Percentiles rank a stretch among this genome's conserved stretches.
Evolutionary conservation across 2,329 filamentous ascomycete genomes (phyloP).

Genomic region (Fusarium abutilonis): DNA sequence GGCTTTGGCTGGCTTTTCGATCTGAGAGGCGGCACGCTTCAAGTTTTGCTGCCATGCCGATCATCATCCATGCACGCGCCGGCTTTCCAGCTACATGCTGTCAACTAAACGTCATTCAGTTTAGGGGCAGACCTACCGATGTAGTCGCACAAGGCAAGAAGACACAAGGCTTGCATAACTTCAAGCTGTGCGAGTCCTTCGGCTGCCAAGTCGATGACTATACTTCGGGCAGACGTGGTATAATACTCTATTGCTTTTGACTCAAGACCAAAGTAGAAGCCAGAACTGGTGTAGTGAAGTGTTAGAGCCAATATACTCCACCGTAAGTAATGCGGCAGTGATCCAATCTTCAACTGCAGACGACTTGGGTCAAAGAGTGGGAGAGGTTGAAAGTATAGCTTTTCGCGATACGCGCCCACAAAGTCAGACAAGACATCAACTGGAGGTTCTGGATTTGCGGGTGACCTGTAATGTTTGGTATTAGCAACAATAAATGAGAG

Average conservation of each 20-base stretch:
- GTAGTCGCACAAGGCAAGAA: conserved; percentile 37
- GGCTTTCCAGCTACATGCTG: conserved; percentile 20
- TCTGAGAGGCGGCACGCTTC: conserved; percentile 27
- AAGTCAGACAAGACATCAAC: conserved; percentile 17
- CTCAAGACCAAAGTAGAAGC: conserved; percentile 31
- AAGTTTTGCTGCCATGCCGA: conserved; percentile 34
- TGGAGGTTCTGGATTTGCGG: conserved; percentile 28
- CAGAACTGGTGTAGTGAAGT: conserved; percentile 18
- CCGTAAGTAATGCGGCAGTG: conserved; percentile 34
- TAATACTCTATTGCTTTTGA: conserved; percentile 40
- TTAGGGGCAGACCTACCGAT: conserved; percentile 5
- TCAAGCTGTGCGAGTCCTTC: conserved; percentile 27
- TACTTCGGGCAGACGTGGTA: conserved; percentile 22
- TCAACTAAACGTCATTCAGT: fast-evolving
- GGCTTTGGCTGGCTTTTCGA: background rate
- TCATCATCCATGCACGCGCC: conserved; percentile 41
- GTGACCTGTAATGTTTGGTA: conserved; percentile 4
- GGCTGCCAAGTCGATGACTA: conserved; percentile 30
- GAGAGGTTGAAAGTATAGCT: conserved; percentile 34
- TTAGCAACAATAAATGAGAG: background rate
- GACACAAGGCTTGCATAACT: conserved; percentile 34
- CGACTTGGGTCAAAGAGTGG: conserved; percentile 21
- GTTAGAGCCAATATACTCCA: conserved; percentile 36
- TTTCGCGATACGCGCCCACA: conserved; percentile 24
- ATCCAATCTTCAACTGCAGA: conserved; percentile 13